phyloP scores from a whole-genome alignment of 805 yeast genomes.

The Yamadazyma nakazawae region DNA sequence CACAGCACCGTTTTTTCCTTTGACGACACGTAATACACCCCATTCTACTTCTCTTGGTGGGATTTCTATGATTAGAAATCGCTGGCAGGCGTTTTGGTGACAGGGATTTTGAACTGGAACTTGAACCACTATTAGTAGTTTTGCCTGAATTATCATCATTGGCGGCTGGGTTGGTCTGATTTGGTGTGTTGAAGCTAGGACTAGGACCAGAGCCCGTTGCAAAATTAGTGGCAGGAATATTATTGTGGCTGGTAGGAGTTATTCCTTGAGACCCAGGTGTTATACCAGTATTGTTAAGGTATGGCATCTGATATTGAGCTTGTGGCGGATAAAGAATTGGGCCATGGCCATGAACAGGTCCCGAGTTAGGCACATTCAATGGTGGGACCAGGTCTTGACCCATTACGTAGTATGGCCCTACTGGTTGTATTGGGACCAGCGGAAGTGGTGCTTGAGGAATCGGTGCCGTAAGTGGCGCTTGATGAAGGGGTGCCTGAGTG shows the following conservation, averaged over 20 bases:
- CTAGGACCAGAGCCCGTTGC: no score
- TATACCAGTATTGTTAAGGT: no score
- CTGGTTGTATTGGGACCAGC: neutral
- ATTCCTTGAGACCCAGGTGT: no score
- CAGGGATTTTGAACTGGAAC: neutral
- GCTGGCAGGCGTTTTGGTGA: slow-evolving; percentile 4
- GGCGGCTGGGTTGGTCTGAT: neutral
- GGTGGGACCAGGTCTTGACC: neutral
- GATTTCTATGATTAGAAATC: neutral
- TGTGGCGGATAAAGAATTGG: neutral
- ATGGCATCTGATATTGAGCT: neutral
- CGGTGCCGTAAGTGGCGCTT: neutral
- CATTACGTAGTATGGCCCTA: neutral
- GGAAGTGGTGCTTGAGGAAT: neutral
- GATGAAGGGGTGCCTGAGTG: neutral
- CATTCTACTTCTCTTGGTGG: slow-evolving; percentile 54
- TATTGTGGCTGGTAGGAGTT: no score
- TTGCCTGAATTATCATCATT: no score
- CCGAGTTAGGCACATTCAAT: neutral
- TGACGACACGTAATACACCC: slow-evolving; percentile 80
- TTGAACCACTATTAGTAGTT: neutral
- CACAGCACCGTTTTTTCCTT: slow-evolving; percentile 78
- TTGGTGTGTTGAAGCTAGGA: no score
- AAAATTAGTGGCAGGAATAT: no score
- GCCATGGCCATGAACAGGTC: neutral